Base-by-base conservation (phyloP, 148 eudicot species). In the Rhododendron mucronatum region DNA sequence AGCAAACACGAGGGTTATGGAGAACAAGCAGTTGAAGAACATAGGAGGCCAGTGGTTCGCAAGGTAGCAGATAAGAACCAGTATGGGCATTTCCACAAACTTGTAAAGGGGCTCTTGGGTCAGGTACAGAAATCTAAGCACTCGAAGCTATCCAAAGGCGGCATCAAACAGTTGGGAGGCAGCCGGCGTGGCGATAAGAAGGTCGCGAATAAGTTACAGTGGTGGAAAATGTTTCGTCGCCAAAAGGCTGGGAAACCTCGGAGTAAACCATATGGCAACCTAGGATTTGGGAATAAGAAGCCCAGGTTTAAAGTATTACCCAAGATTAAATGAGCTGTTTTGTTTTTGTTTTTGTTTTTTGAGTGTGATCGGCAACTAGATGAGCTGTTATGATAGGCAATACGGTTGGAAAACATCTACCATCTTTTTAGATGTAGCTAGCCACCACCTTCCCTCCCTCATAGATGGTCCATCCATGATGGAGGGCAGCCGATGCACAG, bases 41-140 rank as follows among this genome's bases (percentile, higher is more conserved):
- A 80, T 48, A 89, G 85, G 59, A 92, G 90, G 84, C 53, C 88
- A 9, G 57, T 86, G 86, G 67, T 82, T 20, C 87, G 78, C 85
- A 87, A 81, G 26, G 65, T 73, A 84, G 81, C 78, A 11, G 88
- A 73, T 61, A 94, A 94, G 78, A 86, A 88, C 47, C 90, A 88
- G 50, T 85, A 53, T 14, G 84, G 89, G 30, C 89, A 93, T 83
- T 90, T 94, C 65, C 90, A 89, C 48, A 82, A 86, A 37, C 92
- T 94, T 61, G 87, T 92, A 18, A 85, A 75, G 23, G 92, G 95
- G 78, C 44, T 95, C 35, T 74, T 92, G 90, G 92, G 86, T 85
- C 94, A 92, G 44, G 82, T 69, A 18, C 76, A 65, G 83, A 93
- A 88, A 69, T 87, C 96, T 0, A 91, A 89, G 85, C 90, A 90